phyloP scores from a whole-genome alignment of 2,329 filamentous ascomycete genomes.

The Aspergillus niger region DNA sequence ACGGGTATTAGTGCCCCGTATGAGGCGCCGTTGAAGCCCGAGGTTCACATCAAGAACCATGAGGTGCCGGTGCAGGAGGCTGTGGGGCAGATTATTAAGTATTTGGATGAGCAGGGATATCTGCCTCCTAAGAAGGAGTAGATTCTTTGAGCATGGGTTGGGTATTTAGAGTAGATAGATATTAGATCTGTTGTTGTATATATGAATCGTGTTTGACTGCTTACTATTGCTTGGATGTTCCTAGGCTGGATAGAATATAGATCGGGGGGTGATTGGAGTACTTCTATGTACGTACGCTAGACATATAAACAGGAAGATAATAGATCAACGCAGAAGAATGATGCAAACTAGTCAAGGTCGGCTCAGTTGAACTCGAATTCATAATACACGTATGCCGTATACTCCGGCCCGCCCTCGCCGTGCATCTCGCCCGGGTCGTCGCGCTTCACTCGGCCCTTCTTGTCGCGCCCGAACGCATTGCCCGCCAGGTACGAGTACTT shows the following conservation, averaged over 20 bases:
- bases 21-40: conserved; percentile 80
- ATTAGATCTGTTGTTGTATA: conserved; percentile 4
- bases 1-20: conserved; percentile 95
- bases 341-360: neutral
- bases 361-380: conserved; percentile 73
- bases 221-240: neutral
- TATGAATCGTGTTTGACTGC: neutral
- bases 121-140: conserved; percentile 46
- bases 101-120: conserved; percentile 70
- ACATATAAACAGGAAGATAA: conserved; percentile 5
- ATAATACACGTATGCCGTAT: conserved; percentile 96
- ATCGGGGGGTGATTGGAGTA: neutral
- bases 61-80: conserved; percentile 85
- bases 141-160: conserved; percentile 10
- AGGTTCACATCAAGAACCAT: conserved; percentile 83
- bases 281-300: conserved; percentile 21
- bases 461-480: conserved; percentile 91
- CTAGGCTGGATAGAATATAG: neutral
- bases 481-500: conserved; percentile 90
- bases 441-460: conserved; percentile 87
- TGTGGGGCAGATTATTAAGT: conserved; percentile 79
- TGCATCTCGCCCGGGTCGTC: conserved; percentile 91
- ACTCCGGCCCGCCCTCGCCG: conserved; percentile 73
- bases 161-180: neutral
- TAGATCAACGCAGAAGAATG: neutral